Evolutionary conservation across 2,329 filamentous ascomycete species (phyloP).

Genomic region (Helotiales sp.): DNA sequence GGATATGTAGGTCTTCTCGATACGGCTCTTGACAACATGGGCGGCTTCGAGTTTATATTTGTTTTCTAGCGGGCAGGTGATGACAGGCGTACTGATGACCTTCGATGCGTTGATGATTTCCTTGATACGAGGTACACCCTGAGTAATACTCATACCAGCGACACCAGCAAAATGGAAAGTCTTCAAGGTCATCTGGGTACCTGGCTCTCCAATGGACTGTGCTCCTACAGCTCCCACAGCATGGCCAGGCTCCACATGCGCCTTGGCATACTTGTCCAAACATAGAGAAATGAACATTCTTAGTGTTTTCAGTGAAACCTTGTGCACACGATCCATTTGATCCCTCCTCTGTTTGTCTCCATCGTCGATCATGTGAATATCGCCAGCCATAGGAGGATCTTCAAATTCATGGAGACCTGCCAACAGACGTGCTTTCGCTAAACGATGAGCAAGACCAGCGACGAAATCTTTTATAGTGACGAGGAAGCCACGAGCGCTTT

Average conservation of each 20-base stretch:
- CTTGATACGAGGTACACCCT: conserved; percentile 99
- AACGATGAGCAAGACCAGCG: conserved; percentile 62
- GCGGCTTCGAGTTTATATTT: conserved; percentile 76
- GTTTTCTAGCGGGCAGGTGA: conserved; percentile 83
- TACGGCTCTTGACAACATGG: conserved; percentile 88
- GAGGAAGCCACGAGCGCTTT: conserved; percentile 83
- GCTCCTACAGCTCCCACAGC: conserved; percentile 95
- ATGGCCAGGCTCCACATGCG: conserved; percentile 91
- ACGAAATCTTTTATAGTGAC: conserved; percentile 78
- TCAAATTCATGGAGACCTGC: conserved; percentile 56
- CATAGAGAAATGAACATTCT: conserved; percentile 80
- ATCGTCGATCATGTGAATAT: conserved; percentile 39
- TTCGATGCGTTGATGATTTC: conserved; percentile 99
- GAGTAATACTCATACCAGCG: conserved; percentile 98
- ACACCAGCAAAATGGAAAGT: conserved; percentile 99
- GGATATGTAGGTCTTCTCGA: conserved; percentile 90
- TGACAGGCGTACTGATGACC: conserved; percentile 90
- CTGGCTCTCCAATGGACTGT: conserved; percentile 96
- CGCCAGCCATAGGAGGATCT: conserved; percentile 40
- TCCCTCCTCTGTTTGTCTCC: conserved; percentile 39
- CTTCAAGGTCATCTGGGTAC: conserved; percentile 98
- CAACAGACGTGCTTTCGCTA: conserved; percentile 58
- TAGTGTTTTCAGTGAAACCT: conserved; percentile 78
- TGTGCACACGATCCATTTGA: conserved; percentile 72
- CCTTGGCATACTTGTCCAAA: conserved; percentile 86